Base-by-base conservation (phyloP, 2,329 filamentous ascomycete species). In the Fusarium globosum region DNA sequence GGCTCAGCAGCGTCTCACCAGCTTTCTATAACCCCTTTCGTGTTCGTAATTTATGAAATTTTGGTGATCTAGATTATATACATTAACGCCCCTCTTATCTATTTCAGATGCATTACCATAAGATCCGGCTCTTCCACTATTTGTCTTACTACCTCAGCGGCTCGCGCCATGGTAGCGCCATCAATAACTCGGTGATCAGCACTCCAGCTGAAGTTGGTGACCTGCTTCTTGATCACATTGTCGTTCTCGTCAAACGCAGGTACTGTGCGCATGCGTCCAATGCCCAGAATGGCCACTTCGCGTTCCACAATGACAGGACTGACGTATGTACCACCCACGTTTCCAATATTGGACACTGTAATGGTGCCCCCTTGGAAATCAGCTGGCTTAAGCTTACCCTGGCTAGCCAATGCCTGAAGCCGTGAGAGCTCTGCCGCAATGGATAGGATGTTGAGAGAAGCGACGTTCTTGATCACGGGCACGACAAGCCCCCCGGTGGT, bases 321-420 rank as follows among this genome's bases (percentile, higher is more conserved):
- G 52, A 98, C 91, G 77, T 97, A 97, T 2, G 94, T 96, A 35
- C 96, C 96, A 61, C 96, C 96, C 51, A 99, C 94, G 77, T 91
- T 97, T 51, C 96, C 96, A 76, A 99, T 97, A 81, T 99, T 99
- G 77, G 95, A 97, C 56, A 99, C 91, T 1, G 96, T 98, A 78
- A 99, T 96, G 4, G 96, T 98, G 21, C 95, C 95, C 59, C 95
- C 95, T 41, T 87, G 88, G 72, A 99, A 87, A 82, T 99, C 95
- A 23, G 88, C 86, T 6, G 91, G 88, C 4, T 90, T 86, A 9
- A 99, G 88, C 81, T 93, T 94, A 38, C 94, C 94, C n/a, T 88
- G 86, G 20, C 88, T 85, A 4, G 94, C 96, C 15, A 94, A 90
- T 6, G 84, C 82, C 80, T 95, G 93, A 26, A 98, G 89, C 9